Base-by-base conservation (phyloP, 768 basidiomycete genomes). In the button mushroom (Agaricus bisporus) region DNA sequence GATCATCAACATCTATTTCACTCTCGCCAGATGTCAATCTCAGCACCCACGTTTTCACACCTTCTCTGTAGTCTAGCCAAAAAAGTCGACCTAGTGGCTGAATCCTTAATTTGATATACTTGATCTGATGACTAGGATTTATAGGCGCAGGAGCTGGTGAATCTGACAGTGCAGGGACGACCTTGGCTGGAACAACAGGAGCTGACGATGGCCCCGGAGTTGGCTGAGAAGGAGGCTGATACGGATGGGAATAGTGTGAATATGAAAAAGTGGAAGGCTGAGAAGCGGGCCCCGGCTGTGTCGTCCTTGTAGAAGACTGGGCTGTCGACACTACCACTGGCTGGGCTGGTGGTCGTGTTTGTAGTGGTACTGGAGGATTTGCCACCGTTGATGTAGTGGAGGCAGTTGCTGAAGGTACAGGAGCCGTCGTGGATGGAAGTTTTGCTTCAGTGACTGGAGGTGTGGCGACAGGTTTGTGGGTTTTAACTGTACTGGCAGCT, bases 31-130 rank as follows among this genome's bases (percentile, higher is more conserved):
- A 70, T 9, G 72, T 71, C 32, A 91, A 73, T 44, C 82, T 75
- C 65, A 89, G 70, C 4, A 81, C 79, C 90, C 90, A 91, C 35
- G 69, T 79, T 62, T 77, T 81, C 45, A 91, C 90, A 4, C 88
- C 86, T 49, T 89, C 86, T 41, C 73, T 73, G 51, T 81, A 69
- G 60, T 88, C 82, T 28, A 92, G 70, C 28, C 69, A 70, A 37
- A 91, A 66, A 17, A 70, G 70, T 38, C 90, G 73, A 28, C 79
- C 82, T 9, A 67, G 69, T 10, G 88, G 88, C 45, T 82, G 72
- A n/a, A 82, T 75, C 37, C 67, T 70, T 51, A 86, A 62, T n/a
- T 64, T 72, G 35, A 86, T 72, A 37, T 71, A 73, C 57, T 77
- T 79, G 55, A 88, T 67, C 50, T 74, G 79, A 50, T 76, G 76